These are phyloP conservation scores for Phytophthora uliginosa DNA, from an alignment of 352 stramenopile species.

Conservation along the genomic window DNA sequence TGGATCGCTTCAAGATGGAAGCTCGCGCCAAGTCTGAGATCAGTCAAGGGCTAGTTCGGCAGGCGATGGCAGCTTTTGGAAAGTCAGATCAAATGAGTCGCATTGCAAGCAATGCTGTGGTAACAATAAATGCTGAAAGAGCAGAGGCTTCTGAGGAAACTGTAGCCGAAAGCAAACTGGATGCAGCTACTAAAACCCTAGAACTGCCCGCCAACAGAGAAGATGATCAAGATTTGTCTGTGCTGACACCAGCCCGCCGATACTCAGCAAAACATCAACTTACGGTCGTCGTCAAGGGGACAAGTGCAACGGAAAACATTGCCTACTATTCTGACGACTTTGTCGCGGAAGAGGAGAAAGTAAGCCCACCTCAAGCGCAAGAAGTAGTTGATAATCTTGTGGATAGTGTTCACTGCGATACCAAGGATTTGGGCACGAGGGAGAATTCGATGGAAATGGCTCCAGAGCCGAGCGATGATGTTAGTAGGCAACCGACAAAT, in stretches of 20 bases:
- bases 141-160: not conserved
- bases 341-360: not conserved
- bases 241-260: slow-evolving; percentile 11
- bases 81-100: not conserved
- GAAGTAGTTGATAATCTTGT: slow-evolving; percentile 7
- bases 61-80: slow-evolving; percentile 53
- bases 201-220: not conserved
- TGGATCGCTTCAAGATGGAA: slow-evolving; percentile 52
- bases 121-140: not conserved
- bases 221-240: not conserved
- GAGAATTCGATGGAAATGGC: not conserved
- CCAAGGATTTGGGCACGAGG: not conserved
- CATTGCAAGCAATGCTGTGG: not conserved
- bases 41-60: slow-evolving; percentile 61
- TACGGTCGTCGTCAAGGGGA: slow-evolving; percentile 33
- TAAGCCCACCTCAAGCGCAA: slow-evolving; percentile 1
- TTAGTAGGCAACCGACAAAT: not conserved
- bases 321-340: slow-evolving; percentile 8
- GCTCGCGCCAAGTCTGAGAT: slow-evolving; percentile 41
- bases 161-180: not conserved
- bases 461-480: not conserved
- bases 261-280: slow-evolving; percentile 40
- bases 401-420: slow-evolving; percentile 12
- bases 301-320: not conserved
- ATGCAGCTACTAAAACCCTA: not conserved